Evolutionary conservation across 768 basidiomycete genomes (phyloP).

Genomic region (Collybia mongolica): DNA sequence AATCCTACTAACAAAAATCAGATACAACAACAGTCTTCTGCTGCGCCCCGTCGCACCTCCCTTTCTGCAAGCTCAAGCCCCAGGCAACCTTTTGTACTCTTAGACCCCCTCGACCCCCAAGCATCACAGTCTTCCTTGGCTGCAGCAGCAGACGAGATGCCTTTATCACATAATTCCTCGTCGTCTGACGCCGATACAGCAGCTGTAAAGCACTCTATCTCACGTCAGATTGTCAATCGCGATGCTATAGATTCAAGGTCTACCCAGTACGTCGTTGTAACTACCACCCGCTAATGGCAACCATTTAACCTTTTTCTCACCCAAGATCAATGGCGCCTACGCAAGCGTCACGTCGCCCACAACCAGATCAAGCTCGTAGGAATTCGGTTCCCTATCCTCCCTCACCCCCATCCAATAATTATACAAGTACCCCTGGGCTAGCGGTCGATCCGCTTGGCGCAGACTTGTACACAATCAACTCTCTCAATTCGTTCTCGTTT

Average conservation of each 20-base stretch:
- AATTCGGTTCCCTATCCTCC: constrained; percentile 5
- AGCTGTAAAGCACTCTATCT: constrained; percentile 3
- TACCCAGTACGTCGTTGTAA: constrained; percentile 7
- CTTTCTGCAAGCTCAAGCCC: constrained; percentile 10
- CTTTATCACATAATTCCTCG: constrained; percentile 7
- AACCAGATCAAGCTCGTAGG: constrained; percentile 6
- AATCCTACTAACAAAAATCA: constrained; percentile 11
- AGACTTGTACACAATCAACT: constrained; percentile 41
- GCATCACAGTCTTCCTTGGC: constrained; percentile 10
- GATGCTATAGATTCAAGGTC: constrained; percentile 1
- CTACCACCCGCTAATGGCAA: neutral
- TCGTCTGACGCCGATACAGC: constrained; percentile 3
- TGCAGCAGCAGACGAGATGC: constrained; percentile 7
- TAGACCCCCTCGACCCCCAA: constrained; percentile 11
- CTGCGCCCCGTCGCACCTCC: constrained; percentile 12
- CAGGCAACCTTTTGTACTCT: constrained; percentile 11
- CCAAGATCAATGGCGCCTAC: constrained; percentile 11
- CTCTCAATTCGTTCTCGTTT: constrained; percentile 47
- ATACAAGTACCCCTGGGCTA: constrained; percentile 2
- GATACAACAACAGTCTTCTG: constrained; percentile 11
- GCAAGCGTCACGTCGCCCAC: constrained; percentile 7
- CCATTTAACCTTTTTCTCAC: neutral
- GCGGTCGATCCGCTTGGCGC: constrained; percentile 9
- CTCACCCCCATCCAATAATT: neutral
- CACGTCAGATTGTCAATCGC: constrained; percentile 6